phyloP scores from a whole-genome alignment of 257 asterid species.

The Solanum phureja region DNA sequence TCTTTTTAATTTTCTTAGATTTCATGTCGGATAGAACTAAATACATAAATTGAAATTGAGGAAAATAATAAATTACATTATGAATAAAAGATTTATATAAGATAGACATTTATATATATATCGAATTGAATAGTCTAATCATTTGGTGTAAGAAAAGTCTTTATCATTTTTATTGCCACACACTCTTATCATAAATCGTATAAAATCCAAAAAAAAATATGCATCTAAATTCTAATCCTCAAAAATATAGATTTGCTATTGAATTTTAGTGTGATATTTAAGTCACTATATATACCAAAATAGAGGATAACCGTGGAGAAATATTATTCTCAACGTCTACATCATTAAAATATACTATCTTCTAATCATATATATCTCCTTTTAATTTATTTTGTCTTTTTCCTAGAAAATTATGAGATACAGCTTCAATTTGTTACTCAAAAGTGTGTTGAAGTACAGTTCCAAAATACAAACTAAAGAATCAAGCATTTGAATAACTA shows the following conservation, averaged over 20 bases:
- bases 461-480: not conserved
- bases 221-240: not conserved
- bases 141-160: not conserved
- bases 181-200: not conserved
- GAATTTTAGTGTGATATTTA: not conserved
- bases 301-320: not conserved
- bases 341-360: not conserved
- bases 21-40: not conserved
- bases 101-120: not conserved
- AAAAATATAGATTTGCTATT: not conserved
- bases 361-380: not conserved
- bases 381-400: not conserved
- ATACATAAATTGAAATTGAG: not conserved
- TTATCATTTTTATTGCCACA: not conserved
- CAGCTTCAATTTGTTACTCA: not conserved
- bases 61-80: not conserved
- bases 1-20: not conserved
- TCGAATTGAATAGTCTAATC: not conserved
- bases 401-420: not conserved
- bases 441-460: not conserved
- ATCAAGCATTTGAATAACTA: not conserved
- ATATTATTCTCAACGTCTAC: not conserved
- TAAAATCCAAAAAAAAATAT: not conserved
- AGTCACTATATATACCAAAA: not conserved
- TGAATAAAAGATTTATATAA: not conserved